Percentiles rank a stretch among this genome's conserved stretches.
These are phyloP conservation scores for Nectriaceae sp. DNA, from an alignment of 2,329 filamentous ascomycete genomes.

Conservation along the genomic window DNA sequence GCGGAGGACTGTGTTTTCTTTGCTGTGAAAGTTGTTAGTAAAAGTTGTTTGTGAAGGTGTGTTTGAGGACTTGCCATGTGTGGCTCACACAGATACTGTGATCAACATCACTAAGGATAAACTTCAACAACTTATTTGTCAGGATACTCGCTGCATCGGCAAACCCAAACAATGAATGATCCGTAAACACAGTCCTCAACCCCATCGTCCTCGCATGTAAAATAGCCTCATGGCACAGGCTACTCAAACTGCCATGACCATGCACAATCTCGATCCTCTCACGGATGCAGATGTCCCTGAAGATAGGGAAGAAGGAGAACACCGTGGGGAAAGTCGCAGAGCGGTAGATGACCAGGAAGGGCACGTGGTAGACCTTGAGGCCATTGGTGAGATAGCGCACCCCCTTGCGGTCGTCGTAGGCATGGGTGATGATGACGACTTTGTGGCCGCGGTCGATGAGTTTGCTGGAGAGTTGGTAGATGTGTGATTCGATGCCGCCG, in stretches of 20 bases:
- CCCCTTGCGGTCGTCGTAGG: slow-evolving; percentile 87
- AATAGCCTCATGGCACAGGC: slow-evolving; percentile 91
- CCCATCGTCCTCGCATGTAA: slow-evolving; percentile 96
- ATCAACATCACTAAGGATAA: slow-evolving; percentile 92
- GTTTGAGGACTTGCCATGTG: slow-evolving; percentile 69
- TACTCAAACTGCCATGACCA: slow-evolving; percentile 93
- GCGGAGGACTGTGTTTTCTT: slow-evolving; percentile 95
- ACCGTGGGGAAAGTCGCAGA: slow-evolving; percentile 93
- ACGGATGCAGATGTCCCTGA: slow-evolving; percentile 91
- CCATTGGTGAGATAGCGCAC: slow-evolving; percentile 96
- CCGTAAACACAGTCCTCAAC: slow-evolving; percentile 91
- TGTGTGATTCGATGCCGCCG: slow-evolving; percentile 95
- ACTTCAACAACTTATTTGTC: slow-evolving; percentile 96
- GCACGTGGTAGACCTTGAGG: slow-evolving; percentile 96
- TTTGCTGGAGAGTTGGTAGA: slow-evolving; percentile 96
- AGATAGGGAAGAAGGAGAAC: slow-evolving; percentile 98
- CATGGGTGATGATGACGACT: slow-evolving; percentile 96
- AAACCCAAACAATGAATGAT: slow-evolving; percentile 96
- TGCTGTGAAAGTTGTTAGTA: slow-evolving; percentile 55
- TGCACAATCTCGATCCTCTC: slow-evolving; percentile 97
- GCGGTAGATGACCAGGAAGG: slow-evolving; percentile 94
- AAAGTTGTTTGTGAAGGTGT: too few species aligned
- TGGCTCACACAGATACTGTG: slow-evolving; percentile 98
- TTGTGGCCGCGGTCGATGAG: slow-evolving; percentile 97
- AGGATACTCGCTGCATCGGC: slow-evolving; percentile 94